Base-by-base conservation (phyloP, 352 stramenopile species). In the Pythium vanterpoolii region DNA sequence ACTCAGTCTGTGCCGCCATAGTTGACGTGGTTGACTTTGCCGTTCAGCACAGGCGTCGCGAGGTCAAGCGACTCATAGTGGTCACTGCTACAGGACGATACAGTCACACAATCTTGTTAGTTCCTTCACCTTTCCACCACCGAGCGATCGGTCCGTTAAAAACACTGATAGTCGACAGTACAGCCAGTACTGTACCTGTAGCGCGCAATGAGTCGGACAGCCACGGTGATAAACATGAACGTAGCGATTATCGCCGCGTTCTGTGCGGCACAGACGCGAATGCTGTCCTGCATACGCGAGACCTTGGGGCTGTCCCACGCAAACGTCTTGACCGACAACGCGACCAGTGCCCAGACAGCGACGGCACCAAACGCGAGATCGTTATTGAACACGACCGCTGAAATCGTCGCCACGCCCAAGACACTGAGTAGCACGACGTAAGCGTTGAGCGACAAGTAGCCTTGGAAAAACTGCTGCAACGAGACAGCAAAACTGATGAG, bases 401-500 rank as follows among this genome's bases (percentile, higher is more conserved):
- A 81, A 48, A 89, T 72, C 30, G 80, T 74, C 34, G 65, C 72
- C 21, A 88, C 76, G 10, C 65, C 65, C 36, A 92, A 68, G 47
- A 89, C 34, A 38, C 79, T 76, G n/a, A 92, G 48, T 54, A 88
- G 43, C 36, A 70, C 65, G 28, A 87, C 48, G 51, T 92, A 92
- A 26, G 69, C 70, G 43, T 64, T 71, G 49, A 92, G 60, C 54
- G 76, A 79, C 28, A 90, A 53, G 59, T 73, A 88, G 36, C 71
- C 74, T 6, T 71, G 57, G 18, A 58, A 52, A n/a, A 80, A 53
- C 43, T 87, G 68, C 55, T 89, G 76, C 26, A 74, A 56, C 38
- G 74, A 77, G 27, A 92, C 76, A 30, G 76, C 74, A 49, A 92
- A 66, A 62, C 66, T 79, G 68, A 92, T 89, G 26, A 90, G 68